These are phyloP conservation scores for Clarireedia monteithiana DNA, from an alignment of 2,329 filamentous ascomycete genomes.

Conservation along the genomic window DNA sequence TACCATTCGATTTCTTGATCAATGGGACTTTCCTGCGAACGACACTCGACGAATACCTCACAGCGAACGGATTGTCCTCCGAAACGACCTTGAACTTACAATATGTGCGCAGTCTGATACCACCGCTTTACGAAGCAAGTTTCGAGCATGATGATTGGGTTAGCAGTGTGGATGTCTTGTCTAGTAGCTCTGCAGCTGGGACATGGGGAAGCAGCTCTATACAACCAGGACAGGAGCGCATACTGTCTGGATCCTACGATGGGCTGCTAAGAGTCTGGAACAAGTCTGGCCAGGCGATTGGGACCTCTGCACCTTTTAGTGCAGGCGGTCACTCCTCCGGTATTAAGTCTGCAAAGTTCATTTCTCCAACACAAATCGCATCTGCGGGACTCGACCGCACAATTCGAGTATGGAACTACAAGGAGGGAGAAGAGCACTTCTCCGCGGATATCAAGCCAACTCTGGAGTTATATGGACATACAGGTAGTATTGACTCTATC, in stretches of 20 bases:
- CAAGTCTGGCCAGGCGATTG: conserved; percentile 74
- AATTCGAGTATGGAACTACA: conserved; percentile 84
- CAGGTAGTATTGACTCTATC: conserved; percentile 63
- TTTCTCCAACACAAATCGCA: conserved; percentile 69
- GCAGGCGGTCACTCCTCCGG: conserved; percentile 69
- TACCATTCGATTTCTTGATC: conserved; percentile 90
- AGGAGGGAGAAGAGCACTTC: conserved; percentile 53
- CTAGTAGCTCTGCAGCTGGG: conserved; percentile 53
- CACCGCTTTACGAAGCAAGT: conserved; percentile 79
- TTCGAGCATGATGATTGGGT: conserved; percentile 99
- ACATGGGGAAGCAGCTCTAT: conserved; percentile 45
- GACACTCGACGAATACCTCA: conserved; percentile 84
- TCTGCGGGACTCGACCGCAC: conserved; percentile 81
- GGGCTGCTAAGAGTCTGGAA: conserved; percentile 86
- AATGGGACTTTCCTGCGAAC: conserved; percentile 88
- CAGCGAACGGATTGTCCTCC: conserved; percentile 75
- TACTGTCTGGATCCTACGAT: conserved; percentile 92
- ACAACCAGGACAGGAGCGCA: conserved; percentile 54
- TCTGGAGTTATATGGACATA: conserved; percentile 80
- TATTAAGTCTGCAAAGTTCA: conserved; percentile 75
- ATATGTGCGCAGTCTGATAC: conserved; percentile 86
- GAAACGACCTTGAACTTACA: conserved; percentile 84
- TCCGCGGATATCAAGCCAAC: conserved; percentile 54
- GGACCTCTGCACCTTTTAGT: conserved; percentile 59
- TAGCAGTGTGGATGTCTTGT: conserved; percentile 75